Evolutionary conservation across 179 eudicot genomes (phyloP).

Genomic region (Drosera spatulata): DNA sequence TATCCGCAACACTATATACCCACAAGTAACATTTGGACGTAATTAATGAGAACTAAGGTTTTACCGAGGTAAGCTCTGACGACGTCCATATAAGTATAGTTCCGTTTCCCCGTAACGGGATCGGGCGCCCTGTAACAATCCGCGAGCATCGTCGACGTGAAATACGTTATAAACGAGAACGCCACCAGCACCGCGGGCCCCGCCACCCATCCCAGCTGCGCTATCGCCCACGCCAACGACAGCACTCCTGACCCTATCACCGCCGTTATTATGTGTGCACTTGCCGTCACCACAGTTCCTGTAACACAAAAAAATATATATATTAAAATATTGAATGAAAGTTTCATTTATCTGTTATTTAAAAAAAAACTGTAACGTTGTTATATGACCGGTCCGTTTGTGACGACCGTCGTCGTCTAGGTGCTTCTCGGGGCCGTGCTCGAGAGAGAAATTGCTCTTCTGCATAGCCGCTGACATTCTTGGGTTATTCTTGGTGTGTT

Average conservation of each 20-base stretch:
- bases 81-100: conserved; percentile 67
- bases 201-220: conserved; percentile 60
- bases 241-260: conserved; percentile 74
- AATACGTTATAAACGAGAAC: conserved; percentile 49
- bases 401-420: too few relatives aligned
- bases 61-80: conserved; percentile 53
- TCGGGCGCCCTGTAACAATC: conserved; percentile 53
- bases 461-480: too few relatives aligned
- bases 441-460: too few relatives aligned
- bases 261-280: conserved; percentile 32
- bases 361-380: too few relatives aligned
- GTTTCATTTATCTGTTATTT: too few relatives aligned
- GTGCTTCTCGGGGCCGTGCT: too few relatives aligned
- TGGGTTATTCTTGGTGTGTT: too few relatives aligned
- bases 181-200: conserved; percentile 44
- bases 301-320: background rate
- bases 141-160: conserved; percentile 61
- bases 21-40: too few relatives aligned
- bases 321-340: too few relatives aligned
- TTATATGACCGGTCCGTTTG: too few relatives aligned
- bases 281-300: conserved; percentile 33
- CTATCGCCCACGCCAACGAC: conserved; percentile 69
- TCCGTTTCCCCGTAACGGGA: conserved; percentile 44
- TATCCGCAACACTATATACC: too few relatives aligned
- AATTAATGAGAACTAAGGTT: too few relatives aligned